phyloP scores from a whole-genome alignment of 140 eudicot genomes.

The Erigeron philadelphicus region DNA sequence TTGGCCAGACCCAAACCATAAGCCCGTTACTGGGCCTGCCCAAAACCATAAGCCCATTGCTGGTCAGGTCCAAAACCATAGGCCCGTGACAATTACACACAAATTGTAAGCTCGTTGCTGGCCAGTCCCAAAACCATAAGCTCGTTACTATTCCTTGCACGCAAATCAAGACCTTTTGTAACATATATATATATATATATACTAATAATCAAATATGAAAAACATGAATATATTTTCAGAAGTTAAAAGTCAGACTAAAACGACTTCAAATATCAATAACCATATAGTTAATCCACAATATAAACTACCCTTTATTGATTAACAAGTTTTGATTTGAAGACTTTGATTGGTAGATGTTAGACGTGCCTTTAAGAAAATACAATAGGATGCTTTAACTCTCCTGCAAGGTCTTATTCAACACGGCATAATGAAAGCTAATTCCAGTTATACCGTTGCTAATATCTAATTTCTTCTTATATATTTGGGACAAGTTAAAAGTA shows the following conservation, averaged over 20 bases:
- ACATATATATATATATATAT: too few species aligned
- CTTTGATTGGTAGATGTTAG: neutral
- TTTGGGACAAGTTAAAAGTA: neutral
- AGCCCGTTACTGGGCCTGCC: too few species aligned
- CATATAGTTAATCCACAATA: neutral
- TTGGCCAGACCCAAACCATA: too few species aligned
- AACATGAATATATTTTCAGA: neutral
- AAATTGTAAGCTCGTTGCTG: too few species aligned
- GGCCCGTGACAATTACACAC: too few species aligned
- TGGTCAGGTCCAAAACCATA: too few species aligned
- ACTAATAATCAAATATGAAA: neutral
- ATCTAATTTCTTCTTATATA: neutral
- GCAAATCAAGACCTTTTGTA: too few species aligned
- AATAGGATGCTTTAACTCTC: neutral
- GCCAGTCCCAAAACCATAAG: too few species aligned
- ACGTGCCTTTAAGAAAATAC: neutral
- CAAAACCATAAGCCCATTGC: too few species aligned
- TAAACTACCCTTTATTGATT: neutral
- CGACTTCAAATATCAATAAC: neutral
- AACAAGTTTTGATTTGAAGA: neutral
- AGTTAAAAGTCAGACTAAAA: neutral
- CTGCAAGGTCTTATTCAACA: neutral
- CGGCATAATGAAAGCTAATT: neutral
- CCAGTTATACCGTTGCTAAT: neutral
- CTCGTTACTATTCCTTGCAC: too few species aligned